Percentiles rank a stretch among this genome's conserved stretches.
These are phyloP conservation scores for Podaxis rugospora DNA, from an alignment of 768 basidiomycete genomes.

Conservation along the genomic window DNA sequence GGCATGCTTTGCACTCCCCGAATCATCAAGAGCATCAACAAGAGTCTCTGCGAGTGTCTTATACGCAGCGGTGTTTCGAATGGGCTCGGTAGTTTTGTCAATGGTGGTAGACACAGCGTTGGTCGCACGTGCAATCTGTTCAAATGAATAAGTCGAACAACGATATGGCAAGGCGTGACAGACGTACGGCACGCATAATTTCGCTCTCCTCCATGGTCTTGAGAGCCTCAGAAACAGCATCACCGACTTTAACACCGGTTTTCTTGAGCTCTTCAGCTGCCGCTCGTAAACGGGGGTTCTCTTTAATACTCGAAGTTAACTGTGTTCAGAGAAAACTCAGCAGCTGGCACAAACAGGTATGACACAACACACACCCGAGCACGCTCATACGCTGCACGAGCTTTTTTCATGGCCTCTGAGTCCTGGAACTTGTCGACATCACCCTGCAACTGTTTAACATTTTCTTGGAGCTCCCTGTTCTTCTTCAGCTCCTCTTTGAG, in stretches of 20 bases:
- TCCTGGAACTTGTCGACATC: conserved; percentile 98
- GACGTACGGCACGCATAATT: conserved; percentile 75
- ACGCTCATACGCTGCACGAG: conserved; percentile 88
- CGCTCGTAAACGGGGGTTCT: conserved; percentile 87
- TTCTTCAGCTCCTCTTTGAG: conserved; percentile 89
- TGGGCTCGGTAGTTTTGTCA: conserved; percentile 89
- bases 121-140: conserved; percentile 82
- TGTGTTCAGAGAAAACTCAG: conserved; percentile 25
- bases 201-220: conserved; percentile 95
- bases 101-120: conserved; percentile 84
- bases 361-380: conserved; percentile 64
- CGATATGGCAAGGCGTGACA: not conserved
- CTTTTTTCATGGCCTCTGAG: conserved; percentile 91
- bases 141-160: not conserved
- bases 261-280: conserved; percentile 92
- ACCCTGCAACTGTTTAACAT: conserved; percentile 95
- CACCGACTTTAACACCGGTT: conserved; percentile 86
- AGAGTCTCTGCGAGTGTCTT: conserved; percentile 86
- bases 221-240: conserved; percentile 90
- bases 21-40: conserved; percentile 91
- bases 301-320: conserved; percentile 92
- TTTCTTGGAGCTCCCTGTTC: conserved; percentile 92
- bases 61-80: conserved; percentile 94
- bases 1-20: conserved; percentile 88
- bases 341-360: not conserved